Percentiles rank a stretch among this genome's conserved stretches.
phyloP scores from a whole-genome alignment of 2,329 filamentous ascomycete genomes.

The Verticillium zaregamsianum region DNA sequence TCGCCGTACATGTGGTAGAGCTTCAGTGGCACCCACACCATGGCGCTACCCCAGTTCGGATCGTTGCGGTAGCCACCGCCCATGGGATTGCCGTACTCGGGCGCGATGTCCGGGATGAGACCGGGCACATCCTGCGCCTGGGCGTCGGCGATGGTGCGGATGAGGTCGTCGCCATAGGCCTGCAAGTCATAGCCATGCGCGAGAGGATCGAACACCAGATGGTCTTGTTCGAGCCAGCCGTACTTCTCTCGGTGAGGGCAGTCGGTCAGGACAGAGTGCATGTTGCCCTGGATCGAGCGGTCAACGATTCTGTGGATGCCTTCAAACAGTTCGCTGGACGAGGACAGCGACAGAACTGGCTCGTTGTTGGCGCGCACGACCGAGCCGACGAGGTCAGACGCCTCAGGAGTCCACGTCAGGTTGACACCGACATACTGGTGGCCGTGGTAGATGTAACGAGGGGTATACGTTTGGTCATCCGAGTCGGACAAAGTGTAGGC shows the following conservation, averaged over 20 bases:
- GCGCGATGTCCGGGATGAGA: slow-evolving; percentile 7
- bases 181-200: slow-evolving; percentile 7
- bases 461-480: not conserved
- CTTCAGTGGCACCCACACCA: no score
- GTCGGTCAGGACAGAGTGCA: not conserved
- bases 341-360: slow-evolving; percentile 1
- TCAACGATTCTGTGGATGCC: no score
- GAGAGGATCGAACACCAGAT: slow-evolving; percentile 8
- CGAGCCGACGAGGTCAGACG: slow-evolving; percentile 2
- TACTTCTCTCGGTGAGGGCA: slow-evolving; percentile 11
- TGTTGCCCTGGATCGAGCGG: no score
- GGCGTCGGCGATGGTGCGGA: slow-evolving; percentile 11
- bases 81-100: no score
- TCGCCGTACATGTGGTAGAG: slow-evolving; percentile 10
- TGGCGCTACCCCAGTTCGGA: no score
- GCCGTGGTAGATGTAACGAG: slow-evolving; percentile 8
- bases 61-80: no score
- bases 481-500: no score
- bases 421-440: slow-evolving; percentile 9
- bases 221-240: slow-evolving; percentile 12
- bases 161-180: slow-evolving; percentile 7
- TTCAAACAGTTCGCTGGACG: not conserved
- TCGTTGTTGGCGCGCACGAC: slow-evolving; percentile 9
- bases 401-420: slow-evolving; percentile 7
- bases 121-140: slow-evolving; percentile 7